Conservation (phyloP, 495 filamentous ascomycete genomes). For the Aspergillus campestris region DNA sequence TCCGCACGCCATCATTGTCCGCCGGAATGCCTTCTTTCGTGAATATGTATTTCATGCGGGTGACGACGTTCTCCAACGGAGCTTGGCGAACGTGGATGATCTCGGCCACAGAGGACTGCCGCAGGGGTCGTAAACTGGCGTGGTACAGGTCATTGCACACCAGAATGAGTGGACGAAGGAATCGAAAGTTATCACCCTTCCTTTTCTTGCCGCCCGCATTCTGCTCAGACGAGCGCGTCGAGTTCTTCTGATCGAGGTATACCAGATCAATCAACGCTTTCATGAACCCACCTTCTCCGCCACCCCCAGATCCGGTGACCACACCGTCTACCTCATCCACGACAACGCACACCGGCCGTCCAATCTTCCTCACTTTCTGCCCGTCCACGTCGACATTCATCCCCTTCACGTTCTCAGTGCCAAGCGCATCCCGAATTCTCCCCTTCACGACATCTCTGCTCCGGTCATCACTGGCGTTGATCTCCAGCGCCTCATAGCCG, state of each 20-base stretch:
- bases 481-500: constrained; percentile 92
- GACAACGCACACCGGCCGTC: constrained; percentile 82
- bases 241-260: constrained; percentile 74
- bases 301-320: constrained; percentile 62
- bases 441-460: constrained; percentile 95
- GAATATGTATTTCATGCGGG: constrained; percentile 74
- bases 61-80: constrained; percentile 75
- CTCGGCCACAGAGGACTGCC: constrained; percentile 74
- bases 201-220: constrained; percentile 40
- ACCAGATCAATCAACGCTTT: constrained; percentile 90
- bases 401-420: constrained; percentile 85
- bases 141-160: constrained; percentile 99
- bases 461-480: constrained; percentile 89
- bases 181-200: constrained; percentile 73
- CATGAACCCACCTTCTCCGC: constrained; percentile 80
- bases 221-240: constrained; percentile 31
- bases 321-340: constrained; percentile 97
- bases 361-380: constrained; percentile 61
- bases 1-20: constrained; percentile 79
- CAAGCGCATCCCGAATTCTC: constrained; percentile 76
- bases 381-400: constrained; percentile 56
- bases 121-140: constrained; percentile 72
- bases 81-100: constrained; percentile 89
- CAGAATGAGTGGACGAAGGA: constrained; percentile 80
- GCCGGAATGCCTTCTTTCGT: constrained; percentile 75